Conservation (phyloP, 768 basidiomycete species). For the Pleurotus sapidus region DNA sequence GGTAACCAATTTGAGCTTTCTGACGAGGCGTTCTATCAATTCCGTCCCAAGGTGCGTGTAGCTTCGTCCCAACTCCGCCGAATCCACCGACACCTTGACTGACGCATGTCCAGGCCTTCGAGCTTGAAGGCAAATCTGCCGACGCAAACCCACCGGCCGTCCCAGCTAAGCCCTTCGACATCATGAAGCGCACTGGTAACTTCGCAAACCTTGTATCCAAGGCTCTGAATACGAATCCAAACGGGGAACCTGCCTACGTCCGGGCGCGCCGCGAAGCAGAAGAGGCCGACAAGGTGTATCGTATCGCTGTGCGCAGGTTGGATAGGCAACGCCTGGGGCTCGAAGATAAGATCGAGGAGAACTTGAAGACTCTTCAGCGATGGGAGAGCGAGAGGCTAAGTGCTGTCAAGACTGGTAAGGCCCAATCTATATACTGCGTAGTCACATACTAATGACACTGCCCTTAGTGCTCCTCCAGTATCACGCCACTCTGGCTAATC, state of each 20-base stretch:
- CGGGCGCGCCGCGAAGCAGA: constrained; percentile 76
- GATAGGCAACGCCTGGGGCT: constrained; percentile 83
- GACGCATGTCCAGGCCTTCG: constrained; percentile 49
- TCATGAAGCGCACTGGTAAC: constrained; percentile 67
- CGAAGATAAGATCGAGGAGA: constrained; percentile 85
- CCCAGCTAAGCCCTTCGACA: constrained; percentile 28
- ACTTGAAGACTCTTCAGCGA: constrained; percentile 72
- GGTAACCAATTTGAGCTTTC: constrained; percentile 79
- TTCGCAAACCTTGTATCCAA: constrained; percentile 73
- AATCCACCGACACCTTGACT: neutral
- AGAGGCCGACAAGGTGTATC: constrained; percentile 77
- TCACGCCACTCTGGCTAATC: constrained; percentile 72
- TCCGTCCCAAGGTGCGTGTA: constrained; percentile 66
- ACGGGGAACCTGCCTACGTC: constrained; percentile 65
- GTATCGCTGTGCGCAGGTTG: constrained; percentile 74
- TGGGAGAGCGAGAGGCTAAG: constrained; percentile 85
- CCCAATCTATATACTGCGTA: neutral
- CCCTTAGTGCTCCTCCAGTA: constrained; percentile 76
- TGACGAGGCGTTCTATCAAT: constrained; percentile 82
- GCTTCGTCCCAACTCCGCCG: neutral
- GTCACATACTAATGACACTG: neutral
- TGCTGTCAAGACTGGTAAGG: constrained; percentile 77
- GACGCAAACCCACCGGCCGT: constrained; percentile 18
- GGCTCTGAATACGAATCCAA: constrained; percentile 49
- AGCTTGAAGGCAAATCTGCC: constrained; percentile 38